Percentiles rank a stretch among this genome's conserved stretches.
Conservation (phyloP, 257 asterid species). For the Osmanthus fragrans region DNA sequence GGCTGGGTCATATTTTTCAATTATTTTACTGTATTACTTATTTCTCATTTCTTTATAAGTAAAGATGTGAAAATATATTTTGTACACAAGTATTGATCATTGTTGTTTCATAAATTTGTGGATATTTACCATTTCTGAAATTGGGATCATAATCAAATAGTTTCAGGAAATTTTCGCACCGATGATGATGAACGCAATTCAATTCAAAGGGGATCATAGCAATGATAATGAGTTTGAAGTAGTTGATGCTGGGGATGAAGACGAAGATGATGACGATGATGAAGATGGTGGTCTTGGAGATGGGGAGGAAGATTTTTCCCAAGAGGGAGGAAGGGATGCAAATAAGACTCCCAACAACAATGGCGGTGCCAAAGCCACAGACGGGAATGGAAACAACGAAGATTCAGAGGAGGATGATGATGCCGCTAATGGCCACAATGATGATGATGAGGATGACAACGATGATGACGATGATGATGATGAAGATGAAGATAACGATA, state of each 20-base stretch:
- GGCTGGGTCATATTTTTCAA: too few relatives aligned
- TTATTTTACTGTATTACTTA: too few relatives aligned
- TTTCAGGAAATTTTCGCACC: conserved; percentile 26
- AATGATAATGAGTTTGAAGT: conserved; percentile 21
- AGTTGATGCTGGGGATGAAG: conserved; percentile 56
- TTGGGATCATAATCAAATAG: conserved; percentile 1
- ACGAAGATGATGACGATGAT: conserved; percentile 28
- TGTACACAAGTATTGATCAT: too few relatives aligned
- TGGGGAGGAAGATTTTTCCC: conserved; percentile 39
- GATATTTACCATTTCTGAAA: too few relatives aligned
- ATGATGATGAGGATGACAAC: conserved; percentile 29
- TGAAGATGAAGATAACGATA: conserved; percentile 29
- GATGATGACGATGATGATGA: conserved; percentile 19
- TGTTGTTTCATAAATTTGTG: too few relatives aligned
- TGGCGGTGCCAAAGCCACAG: conserved; percentile 37
- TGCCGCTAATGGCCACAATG: background rate
- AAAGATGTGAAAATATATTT: too few relatives aligned
- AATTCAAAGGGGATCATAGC: conserved; percentile 22
- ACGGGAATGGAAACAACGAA: conserved; percentile 28
- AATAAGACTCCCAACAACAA: conserved; percentile 40
- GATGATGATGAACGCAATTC: conserved; percentile 26
- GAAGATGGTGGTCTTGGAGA: conserved; percentile 37
- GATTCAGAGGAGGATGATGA: conserved; percentile 34
- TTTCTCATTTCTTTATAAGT: too few relatives aligned
- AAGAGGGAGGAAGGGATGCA: conserved; percentile 40